Evolutionary conservation across 208 protist genomes (phyloP).

Genomic region (Jaenimonas drosophilae): DNA sequence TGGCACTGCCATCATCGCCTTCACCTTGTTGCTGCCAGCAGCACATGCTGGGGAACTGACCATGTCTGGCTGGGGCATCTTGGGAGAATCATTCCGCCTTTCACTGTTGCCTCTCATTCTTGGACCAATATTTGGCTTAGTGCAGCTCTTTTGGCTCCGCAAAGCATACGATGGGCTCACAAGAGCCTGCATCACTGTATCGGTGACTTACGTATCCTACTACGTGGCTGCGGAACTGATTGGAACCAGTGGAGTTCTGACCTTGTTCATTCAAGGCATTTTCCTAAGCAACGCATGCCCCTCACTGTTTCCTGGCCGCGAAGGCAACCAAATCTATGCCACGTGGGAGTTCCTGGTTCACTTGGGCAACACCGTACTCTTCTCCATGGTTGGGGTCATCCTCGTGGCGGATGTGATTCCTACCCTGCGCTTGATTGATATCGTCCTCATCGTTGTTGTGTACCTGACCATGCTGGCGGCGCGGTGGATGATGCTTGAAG

Average conservation of each 20-base stretch:
- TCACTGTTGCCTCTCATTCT: conserved; percentile 44
- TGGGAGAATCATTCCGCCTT: conserved; percentile 32
- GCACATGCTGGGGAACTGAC: conserved; percentile 23
- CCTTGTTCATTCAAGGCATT: conserved; percentile 69
- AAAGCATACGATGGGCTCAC: conserved; percentile 29
- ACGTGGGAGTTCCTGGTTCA: conserved; percentile 87
- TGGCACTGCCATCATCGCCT: conserved; percentile 85
- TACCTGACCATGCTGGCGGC: conserved; percentile 59
- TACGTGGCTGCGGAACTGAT: conserved; percentile 59
- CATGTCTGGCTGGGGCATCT: conserved; percentile 16
- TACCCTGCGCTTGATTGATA: conserved; percentile 32
- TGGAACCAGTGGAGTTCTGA: conserved; percentile 74
- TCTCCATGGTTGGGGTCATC: conserved; percentile 81
- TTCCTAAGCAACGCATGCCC: conserved; percentile 75
- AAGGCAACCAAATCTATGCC: conserved; percentile 59
- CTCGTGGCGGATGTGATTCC: conserved; percentile 59
- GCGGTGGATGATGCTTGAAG: conserved; percentile 52
- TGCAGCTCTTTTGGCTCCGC: conserved; percentile 58
- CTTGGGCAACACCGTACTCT: conserved; percentile 79
- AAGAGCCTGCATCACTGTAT: conserved; percentile 72
- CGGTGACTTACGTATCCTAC: conserved; percentile 79
- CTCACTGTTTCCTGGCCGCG: conserved; percentile 60
- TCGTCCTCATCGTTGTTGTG: conserved; percentile 40
- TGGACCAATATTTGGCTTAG: conserved; percentile 59
- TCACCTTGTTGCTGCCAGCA: conserved; percentile 61